Evolutionary conservation across 164 flowering plant genomes (phyloP).

Genomic region (Liriodendron chinense): DNA sequence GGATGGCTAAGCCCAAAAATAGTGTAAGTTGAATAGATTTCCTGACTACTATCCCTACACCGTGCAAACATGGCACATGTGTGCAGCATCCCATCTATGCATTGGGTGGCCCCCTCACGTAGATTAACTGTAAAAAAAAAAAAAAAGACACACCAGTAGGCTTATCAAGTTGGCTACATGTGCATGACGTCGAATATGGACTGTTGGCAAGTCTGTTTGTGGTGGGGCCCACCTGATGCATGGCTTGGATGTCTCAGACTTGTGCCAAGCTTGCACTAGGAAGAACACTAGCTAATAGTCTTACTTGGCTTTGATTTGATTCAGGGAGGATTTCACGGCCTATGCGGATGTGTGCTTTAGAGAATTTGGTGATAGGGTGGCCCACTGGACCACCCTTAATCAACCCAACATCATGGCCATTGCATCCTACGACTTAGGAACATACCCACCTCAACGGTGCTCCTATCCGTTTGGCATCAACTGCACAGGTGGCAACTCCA

Average conservation of each 20-base stretch:
- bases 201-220: too few relatives aligned
- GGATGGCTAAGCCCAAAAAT: constrained; percentile 15
- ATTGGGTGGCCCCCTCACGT: too few relatives aligned
- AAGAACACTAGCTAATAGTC: background rate
- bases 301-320: background rate
- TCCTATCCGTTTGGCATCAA: background rate
- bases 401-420: constrained; percentile 28
- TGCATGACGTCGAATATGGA: too few relatives aligned
- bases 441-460: constrained; percentile 32
- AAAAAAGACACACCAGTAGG: too few relatives aligned
- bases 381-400: constrained; percentile 55
- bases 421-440: constrained; percentile 27
- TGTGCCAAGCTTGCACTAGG: background rate
- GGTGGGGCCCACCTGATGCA: too few relatives aligned
- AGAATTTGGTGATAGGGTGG: constrained; percentile 48
- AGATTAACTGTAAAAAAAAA: too few relatives aligned
- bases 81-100: background rate
- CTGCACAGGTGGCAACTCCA: background rate
- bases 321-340: constrained; percentile 33
- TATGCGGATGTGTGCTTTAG: constrained; percentile 49
- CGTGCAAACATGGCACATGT: background rate
- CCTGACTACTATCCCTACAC: background rate
- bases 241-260: too few relatives aligned
- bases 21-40: background rate
- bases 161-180: too few relatives aligned